Conservation (phyloP, 208 protist genomes). For the Acanthamoeba triangularis region DNA sequence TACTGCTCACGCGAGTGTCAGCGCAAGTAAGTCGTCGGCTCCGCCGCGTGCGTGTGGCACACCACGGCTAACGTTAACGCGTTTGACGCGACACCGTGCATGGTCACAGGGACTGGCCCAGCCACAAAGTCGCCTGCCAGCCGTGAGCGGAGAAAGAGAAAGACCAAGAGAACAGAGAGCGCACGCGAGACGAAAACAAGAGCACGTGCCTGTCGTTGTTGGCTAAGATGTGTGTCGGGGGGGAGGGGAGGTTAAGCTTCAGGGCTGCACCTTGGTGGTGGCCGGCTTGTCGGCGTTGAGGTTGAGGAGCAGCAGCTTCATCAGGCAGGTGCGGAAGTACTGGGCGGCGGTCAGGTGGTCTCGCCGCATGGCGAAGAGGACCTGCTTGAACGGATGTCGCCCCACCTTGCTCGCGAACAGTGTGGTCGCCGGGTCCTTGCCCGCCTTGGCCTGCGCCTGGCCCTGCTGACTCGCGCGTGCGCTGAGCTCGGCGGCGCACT, state of each 20-base stretch:
- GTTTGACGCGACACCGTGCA: neutral
- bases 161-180: too few relatives aligned
- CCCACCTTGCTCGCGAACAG: slow-evolving; percentile 2
- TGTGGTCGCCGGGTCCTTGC: neutral
- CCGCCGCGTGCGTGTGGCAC: neutral
- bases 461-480: too few relatives aligned
- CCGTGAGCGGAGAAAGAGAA: too few relatives aligned
- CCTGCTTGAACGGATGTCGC: slow-evolving; percentile 12
- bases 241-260: too few relatives aligned
- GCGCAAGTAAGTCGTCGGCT: neutral
- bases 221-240: too few relatives aligned
- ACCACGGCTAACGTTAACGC: neutral
- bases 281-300: neutral
- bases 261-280: too few relatives aligned
- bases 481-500: neutral
- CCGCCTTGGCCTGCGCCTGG: neutral
- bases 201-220: too few relatives aligned
- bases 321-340: neutral
- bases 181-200: too few relatives aligned
- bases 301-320: neutral
- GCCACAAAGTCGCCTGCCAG: slow-evolving; percentile 1
- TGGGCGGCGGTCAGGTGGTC: neutral
- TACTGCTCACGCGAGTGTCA: slow-evolving; percentile 47
- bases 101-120: slow-evolving; percentile 12
- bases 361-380: slow-evolving; percentile 19